phyloP scores from a whole-genome alignment of 768 basidiomycete species.

The Mycena rosella region DNA sequence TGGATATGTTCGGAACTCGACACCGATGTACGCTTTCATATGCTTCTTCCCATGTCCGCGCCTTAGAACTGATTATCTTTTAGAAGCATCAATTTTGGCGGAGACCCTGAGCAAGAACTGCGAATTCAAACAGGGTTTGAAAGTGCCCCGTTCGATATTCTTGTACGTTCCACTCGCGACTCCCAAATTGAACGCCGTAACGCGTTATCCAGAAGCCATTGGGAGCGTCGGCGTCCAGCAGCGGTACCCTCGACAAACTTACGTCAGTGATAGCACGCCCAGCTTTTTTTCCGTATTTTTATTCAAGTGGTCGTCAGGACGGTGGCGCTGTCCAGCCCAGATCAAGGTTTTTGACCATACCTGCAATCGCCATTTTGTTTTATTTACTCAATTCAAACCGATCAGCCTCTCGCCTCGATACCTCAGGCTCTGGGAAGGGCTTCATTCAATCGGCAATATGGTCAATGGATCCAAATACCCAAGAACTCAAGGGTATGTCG shows the following conservation, averaged over 20 bases:
- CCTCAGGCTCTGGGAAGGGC: not conserved
- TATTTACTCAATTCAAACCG: not conserved
- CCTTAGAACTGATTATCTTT: not conserved
- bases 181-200: not conserved
- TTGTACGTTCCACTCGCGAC: not conserved
- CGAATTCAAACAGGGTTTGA: not conserved
- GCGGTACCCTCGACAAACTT: not conserved
- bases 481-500: slow-evolving; percentile 22
- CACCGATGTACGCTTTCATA: slow-evolving; percentile 1
- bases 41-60: not conserved
- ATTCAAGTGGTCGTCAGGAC: not conserved
- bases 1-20: slow-evolving; percentile 22
- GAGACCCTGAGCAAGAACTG: slow-evolving; percentile 6
- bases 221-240: slow-evolving; percentile 8
- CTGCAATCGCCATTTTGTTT: not conserved
- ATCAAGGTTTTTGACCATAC: slow-evolving; percentile 4
- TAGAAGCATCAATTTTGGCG: slow-evolving; percentile 19
- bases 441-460: slow-evolving; percentile 17
- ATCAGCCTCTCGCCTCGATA: not conserved
- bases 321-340: slow-evolving; percentile 6
- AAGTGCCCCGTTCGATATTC: slow-evolving; percentile 10
- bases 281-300: not conserved
- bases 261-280: slow-evolving; percentile 1
- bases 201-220: not conserved
- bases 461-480: slow-evolving; percentile 20